Base-by-base conservation (phyloP, 345 rosid species). In the Citrus maxima region DNA sequence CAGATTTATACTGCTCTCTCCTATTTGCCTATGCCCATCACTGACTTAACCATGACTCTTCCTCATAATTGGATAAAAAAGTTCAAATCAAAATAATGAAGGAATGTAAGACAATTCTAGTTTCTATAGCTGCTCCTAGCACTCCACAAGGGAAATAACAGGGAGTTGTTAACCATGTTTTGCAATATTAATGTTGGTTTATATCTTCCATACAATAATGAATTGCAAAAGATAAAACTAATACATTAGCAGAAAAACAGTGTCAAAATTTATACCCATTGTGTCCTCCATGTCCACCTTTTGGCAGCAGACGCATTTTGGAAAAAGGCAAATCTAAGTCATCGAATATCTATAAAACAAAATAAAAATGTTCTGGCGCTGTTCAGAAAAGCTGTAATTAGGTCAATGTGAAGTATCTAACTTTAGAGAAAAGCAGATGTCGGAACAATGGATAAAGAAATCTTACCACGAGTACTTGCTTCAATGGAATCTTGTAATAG, bases 271-370 rank as follows among this genome's bases (percentile, higher is more conserved):
- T 49, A 81, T 88, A 96, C 98, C 99, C 99, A 19, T 94, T 96
- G 77, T 96, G 98, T 71, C 99, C 99, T 27, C 99, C 98, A 80
- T 94, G 99, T 74, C 99, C 99, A 79, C 99, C 99, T 90, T 96
- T 96, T 25, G 99, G 99, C 87, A 96, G 79, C 76, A 96, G 83
- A 74, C 97, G 90, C 79, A 96, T 74, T 86, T 91, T 94, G 40
- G 90, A 97, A 83, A 96, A 94, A 59, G 99, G 97, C 77, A 96
- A 87, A 88, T 96, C 99, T 64, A 96, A 80, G 85, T 96, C 99
- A 78, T 96, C 99, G 84, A 88, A 96, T 77, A 96, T 68, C 98
- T 96, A 87, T 55, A 77, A 22, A 69, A 81, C 60, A 70, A 16
- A 79, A 75, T 9, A 14, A 58, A 27, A 38, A 70, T 62, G 71